These are phyloP conservation scores for Rosa chinensis DNA, from an alignment of 306 rosid genomes.

Conservation along the genomic window DNA sequence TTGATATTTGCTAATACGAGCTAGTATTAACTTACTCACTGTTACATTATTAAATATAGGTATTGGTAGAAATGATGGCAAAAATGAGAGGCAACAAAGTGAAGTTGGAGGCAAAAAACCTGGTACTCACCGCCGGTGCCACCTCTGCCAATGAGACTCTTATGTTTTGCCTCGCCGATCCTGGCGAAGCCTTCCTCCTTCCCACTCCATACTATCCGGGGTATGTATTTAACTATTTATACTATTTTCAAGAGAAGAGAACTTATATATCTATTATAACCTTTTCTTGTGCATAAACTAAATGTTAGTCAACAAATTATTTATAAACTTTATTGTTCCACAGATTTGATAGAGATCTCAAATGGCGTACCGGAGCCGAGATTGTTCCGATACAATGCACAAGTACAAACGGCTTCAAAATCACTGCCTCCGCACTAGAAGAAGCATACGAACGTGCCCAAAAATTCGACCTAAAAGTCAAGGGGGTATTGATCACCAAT, in stretches of 20 bases:
- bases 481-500: slow-evolving; percentile 74
- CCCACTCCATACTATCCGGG: slow-evolving; percentile 95
- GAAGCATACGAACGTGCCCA: slow-evolving; percentile 58
- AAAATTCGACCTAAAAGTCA: slow-evolving; percentile 47
- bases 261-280: neutral
- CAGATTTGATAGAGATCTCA: slow-evolving; percentile 85
- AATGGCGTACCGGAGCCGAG: slow-evolving; percentile 76
- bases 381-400: slow-evolving; percentile 75
- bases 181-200: slow-evolving; percentile 81
- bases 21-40: neutral
- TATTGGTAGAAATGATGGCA: slow-evolving; percentile 58
- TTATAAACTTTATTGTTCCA: neutral
- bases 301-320: neutral
- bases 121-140: slow-evolving; percentile 84
- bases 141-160: slow-evolving; percentile 87
- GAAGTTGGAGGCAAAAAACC: slow-evolving; percentile 43
- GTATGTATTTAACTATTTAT: slow-evolving; percentile 24
- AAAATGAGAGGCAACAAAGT: slow-evolving; percentile 60
- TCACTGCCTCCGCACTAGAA: slow-evolving; percentile 53
- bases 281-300: neutral
- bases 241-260: too few species aligned
- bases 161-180: slow-evolving; percentile 80
- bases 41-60: slow-evolving; percentile 30
- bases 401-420: slow-evolving; percentile 72
- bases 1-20: neutral